Evolutionary conservation across 2,329 filamentous ascomycete genomes (phyloP), one percentile per base, ranked within the genome.

Genomic region (Ceratocystis albifundus): DNA sequence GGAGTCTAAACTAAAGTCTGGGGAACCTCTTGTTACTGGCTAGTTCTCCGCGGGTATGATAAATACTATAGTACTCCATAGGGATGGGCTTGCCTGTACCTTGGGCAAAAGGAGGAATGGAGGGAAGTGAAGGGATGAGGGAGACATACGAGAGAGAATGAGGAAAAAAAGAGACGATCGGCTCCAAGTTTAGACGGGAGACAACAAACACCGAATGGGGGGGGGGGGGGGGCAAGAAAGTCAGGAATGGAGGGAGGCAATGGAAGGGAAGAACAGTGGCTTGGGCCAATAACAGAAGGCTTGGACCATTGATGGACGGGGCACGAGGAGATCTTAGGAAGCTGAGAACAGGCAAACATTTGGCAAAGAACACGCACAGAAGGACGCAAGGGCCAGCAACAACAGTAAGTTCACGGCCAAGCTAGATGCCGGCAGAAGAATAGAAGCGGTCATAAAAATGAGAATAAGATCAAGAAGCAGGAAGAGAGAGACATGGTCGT

Each of bases 301-400:
- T 25, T 55, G 50, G 50, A 25, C 50, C 50, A 55, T 4, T 25
- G 50, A 15, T 25, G 50, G 8, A 55, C 50, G 50, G 50, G 50
- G 25, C 50, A 55, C 50, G 20, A 17, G 50, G 22, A 17, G 50
- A 55, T 25, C 50, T 25, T 15, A 28, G 22, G 15, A 55, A 55
- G 7, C 46, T 22, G 22, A 50, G 46, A 50, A 50, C 46, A 50
- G 46, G 46, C 22, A 50, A 50, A 50, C 46, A 50, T n/a, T n/a
- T 20, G 22, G 46, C 50, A 55, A 55, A 55, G 50, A 55, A 55
- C 50, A 55, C 50, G 50, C 50, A 55, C 50, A 55, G 50, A 55
- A 55, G 50, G 50, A 55, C 50, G 20, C 50, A 55, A 22, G 50
- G 22, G 20, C 22, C 50, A 55, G 20, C 50, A 55, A 55, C 50